A percentile compares a stretch with the other conserved stretches of the same genome.
phyloP scores from a whole-genome alignment of 371 early-diverging fungal genomes.

The Mortierella sp. region DNA sequence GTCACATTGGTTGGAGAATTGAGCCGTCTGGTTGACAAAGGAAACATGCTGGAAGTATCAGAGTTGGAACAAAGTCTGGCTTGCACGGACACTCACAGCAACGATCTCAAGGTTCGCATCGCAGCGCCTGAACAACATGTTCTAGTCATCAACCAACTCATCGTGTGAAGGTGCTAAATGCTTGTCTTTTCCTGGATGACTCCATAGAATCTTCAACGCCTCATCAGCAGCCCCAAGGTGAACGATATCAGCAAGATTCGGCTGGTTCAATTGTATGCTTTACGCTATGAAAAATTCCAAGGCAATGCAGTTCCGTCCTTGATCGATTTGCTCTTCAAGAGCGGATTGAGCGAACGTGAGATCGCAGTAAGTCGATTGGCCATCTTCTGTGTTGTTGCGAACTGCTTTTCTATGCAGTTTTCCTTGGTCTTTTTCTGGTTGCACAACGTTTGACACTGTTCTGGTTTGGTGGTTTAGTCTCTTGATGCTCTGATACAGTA shows the following conservation, averaged over 20 bases:
- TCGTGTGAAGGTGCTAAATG: too few relatives aligned
- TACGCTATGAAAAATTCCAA: constrained; percentile 88
- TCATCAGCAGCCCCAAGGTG: constrained; percentile 74
- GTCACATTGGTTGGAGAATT: constrained; percentile 95
- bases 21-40: constrained; percentile 78
- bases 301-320: constrained; percentile 75
- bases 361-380: constrained; percentile 70
- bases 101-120: constrained; percentile 75
- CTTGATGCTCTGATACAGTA: constrained; percentile 81
- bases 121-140: not conserved
- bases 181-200: not conserved
- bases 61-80: constrained; percentile 96
- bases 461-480: too few relatives aligned
- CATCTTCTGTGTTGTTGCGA: not conserved
- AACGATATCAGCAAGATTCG: constrained; percentile 82
- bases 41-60: constrained; percentile 82
- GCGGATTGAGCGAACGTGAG: constrained; percentile 76
- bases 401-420: too few relatives aligned
- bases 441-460: too few relatives aligned
- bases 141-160: too few relatives aligned
- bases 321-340: constrained; percentile 71
- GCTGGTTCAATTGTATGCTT: constrained; percentile 84
- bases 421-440: too few relatives aligned
- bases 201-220: constrained; percentile 66
- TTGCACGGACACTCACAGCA: constrained; percentile 83